A percentile compares a stretch with the other conserved stretches of the same genome.
Conservation (phyloP, 2,329 filamentous ascomycete genomes). For the Stachybotrys chartarum region DNA sequence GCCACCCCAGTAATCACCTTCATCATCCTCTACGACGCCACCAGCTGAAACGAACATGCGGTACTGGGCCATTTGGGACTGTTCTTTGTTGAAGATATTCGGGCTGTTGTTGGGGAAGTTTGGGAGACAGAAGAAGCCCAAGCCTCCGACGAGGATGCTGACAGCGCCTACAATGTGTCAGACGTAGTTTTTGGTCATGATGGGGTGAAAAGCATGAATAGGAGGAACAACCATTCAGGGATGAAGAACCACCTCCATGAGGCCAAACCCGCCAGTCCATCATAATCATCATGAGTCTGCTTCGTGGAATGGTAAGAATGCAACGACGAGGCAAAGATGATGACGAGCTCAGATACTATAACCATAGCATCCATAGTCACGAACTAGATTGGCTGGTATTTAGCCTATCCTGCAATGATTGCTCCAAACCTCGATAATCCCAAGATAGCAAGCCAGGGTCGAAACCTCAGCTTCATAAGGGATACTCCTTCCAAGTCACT, state of each 20-base stretch:
- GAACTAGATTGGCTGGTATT: too few relatives aligned
- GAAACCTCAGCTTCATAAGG: too few relatives aligned
- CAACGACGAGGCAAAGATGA: too few relatives aligned
- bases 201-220: background rate
- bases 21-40: constrained; percentile 25
- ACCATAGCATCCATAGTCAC: too few relatives aligned
- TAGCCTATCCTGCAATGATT: too few relatives aligned
- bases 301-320: too few relatives aligned
- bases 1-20: constrained; percentile 30
- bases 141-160: constrained; percentile 21
- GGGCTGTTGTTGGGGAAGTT: constrained; percentile 25
- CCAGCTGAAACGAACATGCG: constrained; percentile 26
- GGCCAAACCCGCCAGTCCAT: constrained; percentile 17
- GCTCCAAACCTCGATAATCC: too few relatives aligned
- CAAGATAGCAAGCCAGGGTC: too few relatives aligned
- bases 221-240: constrained; percentile 17
- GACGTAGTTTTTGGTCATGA: background rate
- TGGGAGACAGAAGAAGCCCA: constrained; percentile 26
- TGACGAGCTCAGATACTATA: too few relatives aligned
- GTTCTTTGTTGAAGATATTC: constrained; percentile 27
- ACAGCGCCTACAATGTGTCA: constrained; percentile 12
- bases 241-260: constrained; percentile 37
- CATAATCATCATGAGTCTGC: too few relatives aligned
- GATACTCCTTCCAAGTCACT: too few relatives aligned
- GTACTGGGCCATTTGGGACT: constrained; percentile 28